Base-by-base conservation (phyloP, 2,329 filamentous ascomycete genomes). In the Phoma sp. region DNA sequence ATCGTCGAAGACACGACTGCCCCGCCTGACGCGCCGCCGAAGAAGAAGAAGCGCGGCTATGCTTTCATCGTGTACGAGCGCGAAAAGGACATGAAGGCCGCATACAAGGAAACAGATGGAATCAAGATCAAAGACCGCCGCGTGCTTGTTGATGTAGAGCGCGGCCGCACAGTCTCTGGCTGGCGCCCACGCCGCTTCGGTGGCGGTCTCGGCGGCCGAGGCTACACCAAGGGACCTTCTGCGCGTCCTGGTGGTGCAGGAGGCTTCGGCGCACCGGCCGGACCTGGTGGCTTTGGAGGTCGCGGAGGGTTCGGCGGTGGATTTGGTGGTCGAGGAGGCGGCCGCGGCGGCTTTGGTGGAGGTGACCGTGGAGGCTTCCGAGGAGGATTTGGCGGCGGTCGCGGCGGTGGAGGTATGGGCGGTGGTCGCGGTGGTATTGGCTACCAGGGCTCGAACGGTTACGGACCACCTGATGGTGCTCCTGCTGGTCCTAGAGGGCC, bases 81-180 rank as follows among this genome's bases (percentile, higher is more conserved):
- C 75, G 95, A 98, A 79, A 93, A 93, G 78, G 95, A 98, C 75
- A 97, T 98, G 93, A 96, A 96, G 92, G 95, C 93, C 83, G 95
- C 95, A 77, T 87, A 97, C 82, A 96, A 89, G 72, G 86, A 88
- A 71, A 87, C 84, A 62, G 93, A 98, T 83, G 91, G 91, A 62
- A 90, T 96, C 71, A 88, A 89, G 65, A 96, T 99, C 79, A 96
- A 92, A 74, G 93, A 96, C 73, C 87, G 93, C 71, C 87, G 89
- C 67, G 91, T 98, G 69, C 87, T 96, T 72, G 92, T 98, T 69
- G 95, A 99, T 73, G 93, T 98, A 57, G 95, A 99, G 78, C 88
- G 95, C 71, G 95, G 95, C 64, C 89, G 95, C 65, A 98, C 95
- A 26, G 92, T 97, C 33, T 90, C 91, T 71, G 92, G 90, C 42